A percentile compares a stretch with the other conserved stretches of the same genome.
Conservation (phyloP, 345 rosid genomes). For the Clarkia xantiana region DNA sequence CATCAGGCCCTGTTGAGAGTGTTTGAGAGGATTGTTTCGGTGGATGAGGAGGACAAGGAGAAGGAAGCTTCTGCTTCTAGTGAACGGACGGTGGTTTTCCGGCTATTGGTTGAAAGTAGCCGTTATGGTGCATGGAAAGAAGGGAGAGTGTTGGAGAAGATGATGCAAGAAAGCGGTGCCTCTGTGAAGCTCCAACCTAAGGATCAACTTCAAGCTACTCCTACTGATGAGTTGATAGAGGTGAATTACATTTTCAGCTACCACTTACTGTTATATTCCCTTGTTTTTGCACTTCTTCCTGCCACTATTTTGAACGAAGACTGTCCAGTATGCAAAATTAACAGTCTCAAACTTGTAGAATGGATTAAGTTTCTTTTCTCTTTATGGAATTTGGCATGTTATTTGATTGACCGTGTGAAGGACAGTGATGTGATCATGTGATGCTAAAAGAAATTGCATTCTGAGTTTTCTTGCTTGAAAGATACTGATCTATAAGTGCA, state of each 20-base stretch:
- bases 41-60: constrained; percentile 22
- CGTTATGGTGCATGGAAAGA: constrained; percentile 31
- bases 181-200: constrained; percentile 27
- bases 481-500: too few species aligned
- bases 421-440: too few species aligned
- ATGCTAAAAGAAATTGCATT: too few species aligned
- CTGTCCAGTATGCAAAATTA: not conserved
- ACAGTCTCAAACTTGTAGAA: too few species aligned
- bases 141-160: constrained; percentile 36
- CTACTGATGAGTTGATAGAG: constrained; percentile 48
- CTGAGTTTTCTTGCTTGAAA: too few species aligned
- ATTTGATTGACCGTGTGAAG: too few species aligned
- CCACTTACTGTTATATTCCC: not conserved
- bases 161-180: constrained; percentile 40
- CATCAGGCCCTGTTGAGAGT: constrained; percentile 45
- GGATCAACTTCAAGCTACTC: constrained; percentile 44
- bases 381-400: too few species aligned
- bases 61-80: constrained; percentile 4
- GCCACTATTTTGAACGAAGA: not conserved
- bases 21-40: constrained; percentile 46
- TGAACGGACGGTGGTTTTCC: constrained; percentile 28
- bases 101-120: constrained; percentile 34
- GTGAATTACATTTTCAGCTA: constrained; percentile 10
- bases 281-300: not conserved
- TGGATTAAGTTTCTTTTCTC: too few species aligned